These are phyloP conservation scores for Penicillium sp. DNA, from an alignment of 2,329 filamentous ascomycete genomes.

Conservation along the genomic window DNA sequence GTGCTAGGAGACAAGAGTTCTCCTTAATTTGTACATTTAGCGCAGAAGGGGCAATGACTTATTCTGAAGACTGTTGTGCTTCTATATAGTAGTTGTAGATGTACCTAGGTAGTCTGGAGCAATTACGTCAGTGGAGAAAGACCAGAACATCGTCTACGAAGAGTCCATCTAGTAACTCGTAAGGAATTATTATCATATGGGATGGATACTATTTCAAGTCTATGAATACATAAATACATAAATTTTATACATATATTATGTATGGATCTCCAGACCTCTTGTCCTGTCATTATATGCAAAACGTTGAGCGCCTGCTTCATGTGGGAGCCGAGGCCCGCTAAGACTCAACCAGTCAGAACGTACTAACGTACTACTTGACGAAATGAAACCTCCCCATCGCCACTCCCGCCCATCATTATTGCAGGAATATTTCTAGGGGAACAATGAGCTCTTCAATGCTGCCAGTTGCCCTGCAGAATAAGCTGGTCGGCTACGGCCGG, in stretches of 20 bases:
- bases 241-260: too few relatives aligned
- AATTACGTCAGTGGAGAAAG: constrained; percentile 2
- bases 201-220: background rate
- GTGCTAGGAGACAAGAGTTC: constrained; percentile 25
- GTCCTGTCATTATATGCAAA: background rate
- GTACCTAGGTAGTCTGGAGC: background rate
- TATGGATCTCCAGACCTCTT: too few relatives aligned
- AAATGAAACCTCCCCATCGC: constrained; percentile 10
- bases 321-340: constrained; percentile 11
- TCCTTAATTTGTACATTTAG: constrained; percentile 29
- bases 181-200: background rate
- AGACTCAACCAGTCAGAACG: constrained; percentile 6
- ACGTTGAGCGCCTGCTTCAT: constrained; percentile 4
- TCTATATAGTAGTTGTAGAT: background rate
- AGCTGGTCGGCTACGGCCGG: constrained; percentile 33
- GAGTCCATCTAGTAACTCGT: background rate
- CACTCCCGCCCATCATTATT: constrained; percentile 9
- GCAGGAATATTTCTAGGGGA: constrained; percentile 7
- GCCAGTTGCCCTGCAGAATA: constrained; percentile 39
- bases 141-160: background rate
- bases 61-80: background rate
- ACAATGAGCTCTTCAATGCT: constrained; percentile 36
- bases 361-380: constrained; percentile 11
- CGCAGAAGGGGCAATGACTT: constrained; percentile 19
- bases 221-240: background rate